phyloP scores from a whole-genome alignment of 495 filamentous ascomycete species.

The Xylaria telfairii region DNA sequence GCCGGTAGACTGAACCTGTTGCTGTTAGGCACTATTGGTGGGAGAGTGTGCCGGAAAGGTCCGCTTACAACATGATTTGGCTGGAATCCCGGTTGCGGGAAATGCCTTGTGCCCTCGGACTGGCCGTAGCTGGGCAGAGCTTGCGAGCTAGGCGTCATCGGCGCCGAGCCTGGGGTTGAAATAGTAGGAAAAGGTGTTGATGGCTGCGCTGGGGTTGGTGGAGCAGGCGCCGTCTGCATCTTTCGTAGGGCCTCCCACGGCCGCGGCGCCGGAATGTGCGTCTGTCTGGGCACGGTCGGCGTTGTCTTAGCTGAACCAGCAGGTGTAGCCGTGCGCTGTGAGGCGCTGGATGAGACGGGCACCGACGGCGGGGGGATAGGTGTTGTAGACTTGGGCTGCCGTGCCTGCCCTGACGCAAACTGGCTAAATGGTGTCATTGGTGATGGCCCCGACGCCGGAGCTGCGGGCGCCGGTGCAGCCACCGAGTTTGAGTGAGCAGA shows the following conservation, averaged over 20 bases:
- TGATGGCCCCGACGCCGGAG: not conserved
- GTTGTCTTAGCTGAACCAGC: slow-evolving; percentile 14
- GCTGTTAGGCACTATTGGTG: slow-evolving; percentile 42
- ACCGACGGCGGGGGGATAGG: slow-evolving; percentile 19
- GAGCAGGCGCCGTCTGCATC: slow-evolving; percentile 25
- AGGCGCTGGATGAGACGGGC: not conserved
- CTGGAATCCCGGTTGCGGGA: slow-evolving; percentile 32
- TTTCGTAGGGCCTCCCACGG: slow-evolving; percentile 41
- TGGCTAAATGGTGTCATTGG: slow-evolving; percentile 1
- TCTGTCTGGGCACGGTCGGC: slow-evolving; percentile 26
- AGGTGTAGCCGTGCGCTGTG: slow-evolving; percentile 19
- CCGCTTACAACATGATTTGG: slow-evolving; percentile 44
- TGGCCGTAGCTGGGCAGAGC: slow-evolving; percentile 9
- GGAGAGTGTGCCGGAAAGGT: slow-evolving; percentile 37
- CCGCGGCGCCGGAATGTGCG: slow-evolving; percentile 37
- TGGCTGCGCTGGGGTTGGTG: slow-evolving; percentile 12
- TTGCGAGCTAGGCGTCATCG: slow-evolving; percentile 6
- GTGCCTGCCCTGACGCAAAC: not conserved
- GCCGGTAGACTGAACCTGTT: slow-evolving; percentile 33
- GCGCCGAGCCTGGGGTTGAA: slow-evolving; percentile 1
- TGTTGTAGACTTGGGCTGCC: slow-evolving; percentile 14
- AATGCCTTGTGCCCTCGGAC: slow-evolving; percentile 27
- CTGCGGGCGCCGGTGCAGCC: slow-evolving; percentile 3
- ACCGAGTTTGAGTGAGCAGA: slow-evolving; percentile 1
- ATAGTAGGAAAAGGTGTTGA: slow-evolving; percentile 3